Conservation (phyloP, 1,284 basidiomycete genomes). For the Apiotrichum domesticum region DNA sequence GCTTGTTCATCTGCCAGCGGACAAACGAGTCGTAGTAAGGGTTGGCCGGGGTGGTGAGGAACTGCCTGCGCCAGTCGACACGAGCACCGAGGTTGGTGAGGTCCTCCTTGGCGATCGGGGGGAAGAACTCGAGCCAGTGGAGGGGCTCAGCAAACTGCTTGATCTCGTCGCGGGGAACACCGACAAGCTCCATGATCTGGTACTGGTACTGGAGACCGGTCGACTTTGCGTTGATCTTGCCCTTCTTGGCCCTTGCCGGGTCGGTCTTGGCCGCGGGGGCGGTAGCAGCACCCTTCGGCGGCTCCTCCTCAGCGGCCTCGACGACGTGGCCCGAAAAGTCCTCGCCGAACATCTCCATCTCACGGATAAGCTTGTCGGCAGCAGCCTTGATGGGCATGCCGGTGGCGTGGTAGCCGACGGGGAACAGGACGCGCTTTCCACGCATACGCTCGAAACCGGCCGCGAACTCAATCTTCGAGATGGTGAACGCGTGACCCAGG, state of each 20-base stretch:
- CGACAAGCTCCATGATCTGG: conserved; percentile 95
- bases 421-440: conserved; percentile 91
- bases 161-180: conserved; percentile 81
- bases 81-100: conserved; percentile 82
- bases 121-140: conserved; percentile 92
- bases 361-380: conserved; percentile 93
- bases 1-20: conserved; percentile 96
- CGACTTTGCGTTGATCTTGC: conserved; percentile 87
- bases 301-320: conserved; percentile 18
- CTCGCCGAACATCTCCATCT: conserved; percentile 91
- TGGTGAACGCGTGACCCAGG: conserved; percentile 95
- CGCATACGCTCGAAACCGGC: conserved; percentile 94
- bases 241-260: conserved; percentile 81
- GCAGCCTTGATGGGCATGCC: conserved; percentile 99
- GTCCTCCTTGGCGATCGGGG: conserved; percentile 89
- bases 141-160: conserved; percentile 92
- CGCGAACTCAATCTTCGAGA: conserved; percentile 97
- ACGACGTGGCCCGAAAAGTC: conserved; percentile 69
- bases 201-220: conserved; percentile 96
- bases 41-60: conserved; percentile 88
- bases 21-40: conserved; percentile 98
- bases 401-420: conserved; percentile 92
- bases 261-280: conserved; percentile 18
- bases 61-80: conserved; percentile 95
- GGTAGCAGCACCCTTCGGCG: conserved; percentile 26